Base-by-base conservation (phyloP, 2,329 filamentous ascomycete genomes). In the Beauveria caledonica region DNA sequence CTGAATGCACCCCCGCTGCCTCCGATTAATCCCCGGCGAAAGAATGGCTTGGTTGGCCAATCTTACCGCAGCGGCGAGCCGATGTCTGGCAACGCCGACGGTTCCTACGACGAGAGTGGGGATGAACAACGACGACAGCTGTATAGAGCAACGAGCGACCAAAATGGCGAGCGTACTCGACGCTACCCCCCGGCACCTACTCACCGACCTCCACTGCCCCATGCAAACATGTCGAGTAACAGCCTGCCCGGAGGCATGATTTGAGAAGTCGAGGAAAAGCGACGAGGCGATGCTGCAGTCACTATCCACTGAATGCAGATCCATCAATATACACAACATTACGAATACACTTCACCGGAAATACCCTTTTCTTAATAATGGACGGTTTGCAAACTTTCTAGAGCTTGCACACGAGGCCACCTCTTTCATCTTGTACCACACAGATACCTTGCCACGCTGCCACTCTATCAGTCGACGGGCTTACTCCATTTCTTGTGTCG, bases 11-110 rank as follows among this genome's bases (percentile, higher is more conserved):
- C 82, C 2, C 82, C 82, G 2, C 62, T 86, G 40, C 83, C 83
- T 2, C 82, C 82, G 1, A 81, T 86, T 68, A 85, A 85, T 66
- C 83, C 83, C 29, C 76, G 80, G 53, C 77, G 83, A 10, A 77
- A 80, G 58, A 77, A 76, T 10, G 69, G 75, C 1, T 68, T 76
- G n/a, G 73, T 72, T 25, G 70, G 71, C 3, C 63, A 77, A 21
- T 64, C 70, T 44, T 71, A 73, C 19, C 71, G 71, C 19, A 69
- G 68, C 13, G 71, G 71, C 5, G 74, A 77, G 11, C 71, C 73
- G 33, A 61, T 11, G 11, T 51, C 63, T 17, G 65, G 68, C 10
- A 21, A 57, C n/a, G 46, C 17, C 66, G 70, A 25, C 71, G 70
- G 48, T 66, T 69, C 6, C 70, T 74, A 3, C 62, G 56, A 51